phyloP scores from a whole-genome alignment of 371 early-diverging fungal genomes.

The Globomyces sp. region DNA sequence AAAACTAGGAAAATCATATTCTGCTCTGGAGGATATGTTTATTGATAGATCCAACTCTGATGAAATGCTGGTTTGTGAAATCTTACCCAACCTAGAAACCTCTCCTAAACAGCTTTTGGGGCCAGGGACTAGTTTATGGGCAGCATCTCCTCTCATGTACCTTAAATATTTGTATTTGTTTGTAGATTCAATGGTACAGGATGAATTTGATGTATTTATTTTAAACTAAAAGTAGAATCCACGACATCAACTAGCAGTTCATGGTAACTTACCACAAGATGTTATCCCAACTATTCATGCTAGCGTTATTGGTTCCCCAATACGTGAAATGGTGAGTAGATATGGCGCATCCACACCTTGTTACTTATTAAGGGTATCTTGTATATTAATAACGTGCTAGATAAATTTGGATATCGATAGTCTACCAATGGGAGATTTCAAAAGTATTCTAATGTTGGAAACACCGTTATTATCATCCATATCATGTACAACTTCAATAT shows the following conservation, averaged over 20 bases:
- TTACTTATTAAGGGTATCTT: background rate
- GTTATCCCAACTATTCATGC: background rate
- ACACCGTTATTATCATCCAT: slow-evolving; percentile 12
- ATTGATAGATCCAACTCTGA: too few species aligned
- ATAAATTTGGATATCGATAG: background rate
- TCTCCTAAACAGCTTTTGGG: too few species aligned
- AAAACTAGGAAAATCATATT: too few species aligned
- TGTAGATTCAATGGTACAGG: background rate
- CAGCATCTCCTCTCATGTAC: slow-evolving; percentile 11
- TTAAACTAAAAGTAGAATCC: slow-evolving; percentile 5
- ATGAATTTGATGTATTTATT: background rate
- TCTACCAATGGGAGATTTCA: slow-evolving; percentile 8
- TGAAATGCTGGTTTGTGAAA: too few species aligned
- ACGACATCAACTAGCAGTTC: slow-evolving; percentile 8
- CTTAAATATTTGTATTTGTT: slow-evolving; percentile 14
- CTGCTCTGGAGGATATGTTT: too few species aligned
- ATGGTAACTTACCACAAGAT: slow-evolving; percentile 3
- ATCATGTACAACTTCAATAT: slow-evolving; percentile 16
- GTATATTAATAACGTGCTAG: slow-evolving; percentile 2
- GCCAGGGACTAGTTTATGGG: background rate
- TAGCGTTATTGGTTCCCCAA: background rate
- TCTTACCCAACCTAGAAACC: too few species aligned
- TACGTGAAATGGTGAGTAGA: slow-evolving; percentile 1
- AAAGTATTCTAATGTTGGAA: slow-evolving; percentile 3
- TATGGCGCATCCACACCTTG: background rate